A percentile compares a stretch with the other conserved stretches of the same genome.
Evolutionary conservation across 2,329 filamentous ascomycete genomes (phyloP).

Genomic region (Knufia petricola): DNA sequence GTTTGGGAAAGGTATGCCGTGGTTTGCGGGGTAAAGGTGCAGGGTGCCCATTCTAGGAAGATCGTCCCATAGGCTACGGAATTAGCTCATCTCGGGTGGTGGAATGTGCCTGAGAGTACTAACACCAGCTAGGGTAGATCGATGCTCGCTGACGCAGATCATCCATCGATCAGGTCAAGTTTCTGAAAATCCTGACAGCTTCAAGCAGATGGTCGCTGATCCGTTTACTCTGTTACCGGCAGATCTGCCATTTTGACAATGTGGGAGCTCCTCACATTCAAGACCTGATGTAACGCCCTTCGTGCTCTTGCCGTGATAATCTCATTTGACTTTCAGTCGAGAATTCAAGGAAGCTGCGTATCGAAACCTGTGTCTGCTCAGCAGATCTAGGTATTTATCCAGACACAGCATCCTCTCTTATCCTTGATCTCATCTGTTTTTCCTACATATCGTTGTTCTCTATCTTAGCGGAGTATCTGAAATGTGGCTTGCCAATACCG

Average conservation of each 20-base stretch:
- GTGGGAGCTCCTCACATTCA: neutral
- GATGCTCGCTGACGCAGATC: neutral
- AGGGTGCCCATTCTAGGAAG: neutral
- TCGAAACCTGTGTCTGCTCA: too few relatives aligned
- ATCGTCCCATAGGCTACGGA: neutral
- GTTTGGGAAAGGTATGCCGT: neutral
- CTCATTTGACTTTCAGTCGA: too few relatives aligned
- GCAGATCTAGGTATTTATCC: too few relatives aligned
- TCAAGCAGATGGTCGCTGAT: too few relatives aligned
- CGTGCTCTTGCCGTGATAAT: neutral
- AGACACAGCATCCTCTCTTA: neutral
- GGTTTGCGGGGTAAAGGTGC: neutral
- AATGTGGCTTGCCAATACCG: constrained; percentile 6
- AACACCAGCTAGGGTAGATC: too few relatives aligned
- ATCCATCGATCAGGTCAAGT: neutral
- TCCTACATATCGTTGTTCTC: too few relatives aligned
- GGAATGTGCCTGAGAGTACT: neutral
- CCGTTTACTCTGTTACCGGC: neutral
- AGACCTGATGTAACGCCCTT: neutral
- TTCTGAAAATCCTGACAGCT: neutral
- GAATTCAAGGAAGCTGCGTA: too few relatives aligned
- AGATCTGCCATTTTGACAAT: too few relatives aligned
- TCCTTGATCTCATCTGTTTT: neutral
- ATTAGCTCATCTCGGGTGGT: constrained; percentile 2
- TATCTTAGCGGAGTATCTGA: neutral